phyloP scores from a whole-genome alignment of 2,329 filamentous ascomycete species.

The Diaporthe citrichinensis region DNA sequence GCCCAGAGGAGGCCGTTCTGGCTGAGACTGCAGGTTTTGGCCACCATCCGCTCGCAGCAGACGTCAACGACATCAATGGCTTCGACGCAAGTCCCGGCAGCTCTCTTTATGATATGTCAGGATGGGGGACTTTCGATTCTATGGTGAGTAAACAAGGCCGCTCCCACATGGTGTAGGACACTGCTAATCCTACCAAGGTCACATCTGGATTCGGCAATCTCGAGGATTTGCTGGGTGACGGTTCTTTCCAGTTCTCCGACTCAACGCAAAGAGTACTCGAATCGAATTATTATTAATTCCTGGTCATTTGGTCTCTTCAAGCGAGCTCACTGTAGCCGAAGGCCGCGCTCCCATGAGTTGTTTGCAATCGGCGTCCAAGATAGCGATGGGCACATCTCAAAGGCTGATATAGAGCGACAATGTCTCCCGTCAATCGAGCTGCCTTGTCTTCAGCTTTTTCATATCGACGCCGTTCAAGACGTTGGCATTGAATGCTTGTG shows the following conservation, averaged over 20 bases:
- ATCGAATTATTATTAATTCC: background rate
- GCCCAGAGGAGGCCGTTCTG: background rate
- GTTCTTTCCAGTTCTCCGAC: conserved; percentile 29
- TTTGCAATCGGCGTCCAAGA: no score
- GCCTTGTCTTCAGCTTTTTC: no score
- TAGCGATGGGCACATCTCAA: no score
- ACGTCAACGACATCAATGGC: background rate
- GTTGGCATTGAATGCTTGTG: no score
- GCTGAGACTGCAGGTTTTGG: background rate
- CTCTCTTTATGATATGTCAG: conserved; percentile 39
- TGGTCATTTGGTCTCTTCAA: no score
- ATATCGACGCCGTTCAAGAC: no score
- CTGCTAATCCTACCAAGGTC: conserved; percentile 15
- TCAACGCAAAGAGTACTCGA: background rate
- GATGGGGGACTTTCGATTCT: conserved; percentile 41
- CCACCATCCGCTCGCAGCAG: background rate
- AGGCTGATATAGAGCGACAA: no score
- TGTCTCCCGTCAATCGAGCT: no score
- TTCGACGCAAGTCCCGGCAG: conserved; percentile 35
- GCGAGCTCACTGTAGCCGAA: no score
- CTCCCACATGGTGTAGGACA: no score
- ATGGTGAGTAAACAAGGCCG: conserved; percentile 32
- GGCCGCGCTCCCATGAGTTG: no score
- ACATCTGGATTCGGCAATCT: conserved; percentile 40
- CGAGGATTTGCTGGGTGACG: conserved; percentile 34